Conservation (phyloP, 2,329 filamentous ascomycete genomes). For the Proliferodiscus dingleyae region DNA sequence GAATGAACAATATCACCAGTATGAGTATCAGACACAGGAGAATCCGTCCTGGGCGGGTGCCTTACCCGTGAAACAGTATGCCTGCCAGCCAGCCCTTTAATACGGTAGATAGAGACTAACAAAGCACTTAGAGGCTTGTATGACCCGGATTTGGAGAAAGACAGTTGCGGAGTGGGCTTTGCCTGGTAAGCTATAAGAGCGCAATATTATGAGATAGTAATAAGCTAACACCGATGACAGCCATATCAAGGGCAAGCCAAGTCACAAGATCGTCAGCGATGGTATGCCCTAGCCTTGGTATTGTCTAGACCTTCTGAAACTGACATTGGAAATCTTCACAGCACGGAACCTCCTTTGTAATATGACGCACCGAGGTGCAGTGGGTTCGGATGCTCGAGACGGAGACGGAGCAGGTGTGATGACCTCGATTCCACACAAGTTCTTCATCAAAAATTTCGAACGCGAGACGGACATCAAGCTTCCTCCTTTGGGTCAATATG, state of each 20-base stretch:
- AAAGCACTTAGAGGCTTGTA: slow-evolving; percentile 66
- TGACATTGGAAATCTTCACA: slow-evolving; percentile 39
- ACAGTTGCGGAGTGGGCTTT: slow-evolving; percentile 99
- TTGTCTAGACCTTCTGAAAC: slow-evolving; percentile 10
- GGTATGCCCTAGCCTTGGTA: slow-evolving; percentile 46
- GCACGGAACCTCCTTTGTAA: slow-evolving; percentile 94
- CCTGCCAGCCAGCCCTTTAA: slow-evolving; percentile 9
- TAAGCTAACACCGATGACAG: slow-evolving; percentile 41
- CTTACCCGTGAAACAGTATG: slow-evolving; percentile 87
- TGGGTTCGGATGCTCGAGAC: slow-evolving; percentile 95
- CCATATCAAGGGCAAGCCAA: slow-evolving; percentile 94
- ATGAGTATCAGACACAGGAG: slow-evolving; percentile 85
- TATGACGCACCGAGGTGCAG: slow-evolving; percentile 99
- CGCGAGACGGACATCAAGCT: slow-evolving; percentile 83
- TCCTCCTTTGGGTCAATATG: slow-evolving; percentile 87
- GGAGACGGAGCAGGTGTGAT: slow-evolving; percentile 98
- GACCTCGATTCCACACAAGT: slow-evolving; percentile 97
- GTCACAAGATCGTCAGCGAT: slow-evolving; percentile 99
- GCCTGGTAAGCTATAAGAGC: slow-evolving; percentile 65
- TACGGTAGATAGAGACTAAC: slow-evolving; percentile 5
- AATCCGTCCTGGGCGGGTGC: slow-evolving; percentile 88
- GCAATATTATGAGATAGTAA: background rate
- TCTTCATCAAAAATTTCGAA: slow-evolving; percentile 98
- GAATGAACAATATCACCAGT: slow-evolving; percentile 59
- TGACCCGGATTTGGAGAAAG: slow-evolving; percentile 92